phyloP scores from a whole-genome alignment of 1,284 basidiomycete genomes.

The Neonothopanus nambi region DNA sequence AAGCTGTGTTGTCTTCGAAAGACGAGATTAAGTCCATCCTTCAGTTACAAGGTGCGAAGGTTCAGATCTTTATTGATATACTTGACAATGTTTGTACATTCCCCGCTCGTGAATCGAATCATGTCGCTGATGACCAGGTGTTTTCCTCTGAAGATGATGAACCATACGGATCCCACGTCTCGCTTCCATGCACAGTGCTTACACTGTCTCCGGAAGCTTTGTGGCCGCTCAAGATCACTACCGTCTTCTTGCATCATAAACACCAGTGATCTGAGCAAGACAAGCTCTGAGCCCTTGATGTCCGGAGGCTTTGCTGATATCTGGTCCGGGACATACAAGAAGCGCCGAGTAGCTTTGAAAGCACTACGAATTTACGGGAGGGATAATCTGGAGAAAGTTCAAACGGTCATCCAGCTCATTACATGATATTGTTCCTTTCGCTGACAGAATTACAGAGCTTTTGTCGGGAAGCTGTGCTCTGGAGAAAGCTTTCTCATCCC shows the following conservation, averaged over 20 bases:
- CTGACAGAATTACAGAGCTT: slow-evolving; percentile 4
- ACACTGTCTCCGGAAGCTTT: not conserved
- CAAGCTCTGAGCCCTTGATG: not conserved
- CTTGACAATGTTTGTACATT: not conserved
- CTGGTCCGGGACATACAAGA: slow-evolving; percentile 7
- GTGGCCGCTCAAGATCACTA: not conserved
- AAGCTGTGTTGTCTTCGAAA: not conserved
- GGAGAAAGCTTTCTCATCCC: slow-evolving; percentile 6
- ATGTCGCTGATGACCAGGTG: not conserved
- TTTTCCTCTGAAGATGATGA: not conserved
- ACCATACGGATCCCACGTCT: not conserved
- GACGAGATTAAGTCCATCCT: not conserved
- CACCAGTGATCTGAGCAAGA: not conserved
- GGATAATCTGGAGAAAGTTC: slow-evolving; percentile 5
- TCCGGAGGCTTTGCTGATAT: slow-evolving; percentile 16
- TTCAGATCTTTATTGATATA: not conserved
- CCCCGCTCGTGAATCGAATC: not conserved
- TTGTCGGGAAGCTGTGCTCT: slow-evolving; percentile 13
- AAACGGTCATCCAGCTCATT: not conserved
- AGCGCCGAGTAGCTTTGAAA: slow-evolving; percentile 11
- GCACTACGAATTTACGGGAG: slow-evolving; percentile 5
- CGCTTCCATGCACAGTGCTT: not conserved
- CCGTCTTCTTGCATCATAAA: not conserved
- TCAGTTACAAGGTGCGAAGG: not conserved
- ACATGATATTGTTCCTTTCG: not conserved